Evolutionary conservation across 2,329 filamentous ascomycete genomes (phyloP), one percentile per base, ranked within the genome.

Genomic region (Fusarium luffae): DNA sequence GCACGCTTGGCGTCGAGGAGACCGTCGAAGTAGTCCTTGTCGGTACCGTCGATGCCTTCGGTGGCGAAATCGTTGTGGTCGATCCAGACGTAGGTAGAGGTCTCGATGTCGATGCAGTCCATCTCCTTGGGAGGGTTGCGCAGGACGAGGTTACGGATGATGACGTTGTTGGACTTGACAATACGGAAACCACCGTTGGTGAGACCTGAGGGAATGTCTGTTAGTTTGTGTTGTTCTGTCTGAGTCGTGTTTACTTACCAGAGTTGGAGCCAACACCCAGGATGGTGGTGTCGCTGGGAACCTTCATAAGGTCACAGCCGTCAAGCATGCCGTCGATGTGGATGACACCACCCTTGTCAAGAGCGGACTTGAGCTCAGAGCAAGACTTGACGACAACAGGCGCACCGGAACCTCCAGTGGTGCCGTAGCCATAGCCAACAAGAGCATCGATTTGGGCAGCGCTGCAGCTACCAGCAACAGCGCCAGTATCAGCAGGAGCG

Each of bases 1-100:
- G 82, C 87, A 71, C 88, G 86, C 61, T 85, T 88, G 42, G 88
- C 79, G 65, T 90, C 88, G 41, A 86, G 77, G 1, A 89, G 81
- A n/a, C 87, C 87, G 59, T 89, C 87, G 74, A 87, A 89, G 78
- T 85, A 87, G 77, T 89, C 86, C 77, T 89, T 89, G 78, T 82
- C 83, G 67, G 34, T 37, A 12, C 88, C 83, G 58, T 84, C 78
- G 30, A 75, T 74, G 70, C 88, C 84, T 11, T 83, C 84, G 2
- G 71, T 55, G 0, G 83, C 86, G 30, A 89, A 79, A 58, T 89
- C 86, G 70, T 83, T 82, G 76, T 89, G 87, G 75, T 89, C 87
- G 43, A 89, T 79, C 86, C 87, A 89, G 69, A 84, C 74, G 60
- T 86, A 85, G 48, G 77, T 82, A 5, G 81, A 79, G 6, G 63